These are phyloP conservation scores for Knoxia roxburghii DNA, from an alignment of 257 asterid species.

Conservation along the genomic window DNA sequence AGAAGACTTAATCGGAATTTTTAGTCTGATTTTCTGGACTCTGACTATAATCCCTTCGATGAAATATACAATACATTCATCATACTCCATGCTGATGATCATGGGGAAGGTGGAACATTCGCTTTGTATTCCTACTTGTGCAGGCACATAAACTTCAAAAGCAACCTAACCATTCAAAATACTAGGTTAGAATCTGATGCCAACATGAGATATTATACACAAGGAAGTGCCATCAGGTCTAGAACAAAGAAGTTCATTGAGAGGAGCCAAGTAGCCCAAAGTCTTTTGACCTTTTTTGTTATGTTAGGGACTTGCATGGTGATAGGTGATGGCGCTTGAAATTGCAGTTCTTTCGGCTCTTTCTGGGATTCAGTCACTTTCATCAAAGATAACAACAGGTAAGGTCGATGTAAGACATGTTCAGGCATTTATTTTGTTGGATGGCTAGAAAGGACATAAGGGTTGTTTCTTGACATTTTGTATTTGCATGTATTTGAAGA, in stretches of 20 bases:
- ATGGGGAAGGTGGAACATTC: conserved; percentile 33
- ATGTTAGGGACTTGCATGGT: conserved; percentile 84
- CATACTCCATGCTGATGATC: conserved; percentile 28
- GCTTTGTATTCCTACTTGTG: conserved; percentile 17
- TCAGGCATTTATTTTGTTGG: too few species aligned
- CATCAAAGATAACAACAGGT: conserved; percentile 22
- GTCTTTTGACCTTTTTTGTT: conserved; percentile 20
- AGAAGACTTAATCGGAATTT: conserved; percentile 23
- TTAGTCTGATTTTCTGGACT: conserved; percentile 24
- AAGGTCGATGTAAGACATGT: too few species aligned
- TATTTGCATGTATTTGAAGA: not conserved
- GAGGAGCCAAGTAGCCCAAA: conserved; percentile 15
- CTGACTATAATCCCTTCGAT: conserved; percentile 18
- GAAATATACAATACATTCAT: conserved; percentile 24
- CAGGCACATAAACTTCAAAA: conserved; percentile 9
- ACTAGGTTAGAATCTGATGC: conserved; percentile 21
- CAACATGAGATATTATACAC: conserved; percentile 18
- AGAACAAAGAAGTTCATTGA: conserved; percentile 19
- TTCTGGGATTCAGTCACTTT: conserved; percentile 17
- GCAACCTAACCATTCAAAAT: conserved; percentile 3
- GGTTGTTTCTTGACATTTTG: too few species aligned
- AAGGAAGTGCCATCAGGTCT: conserved; percentile 18
- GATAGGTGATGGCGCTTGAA: conserved; percentile 74
- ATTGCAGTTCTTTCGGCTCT: conserved; percentile 27
- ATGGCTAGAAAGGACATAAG: too few species aligned